Evolutionary conservation across 495 filamentous ascomycete species (phyloP), one percentile per base, ranked within the genome.

Genomic region (Cercophora scortea): DNA sequence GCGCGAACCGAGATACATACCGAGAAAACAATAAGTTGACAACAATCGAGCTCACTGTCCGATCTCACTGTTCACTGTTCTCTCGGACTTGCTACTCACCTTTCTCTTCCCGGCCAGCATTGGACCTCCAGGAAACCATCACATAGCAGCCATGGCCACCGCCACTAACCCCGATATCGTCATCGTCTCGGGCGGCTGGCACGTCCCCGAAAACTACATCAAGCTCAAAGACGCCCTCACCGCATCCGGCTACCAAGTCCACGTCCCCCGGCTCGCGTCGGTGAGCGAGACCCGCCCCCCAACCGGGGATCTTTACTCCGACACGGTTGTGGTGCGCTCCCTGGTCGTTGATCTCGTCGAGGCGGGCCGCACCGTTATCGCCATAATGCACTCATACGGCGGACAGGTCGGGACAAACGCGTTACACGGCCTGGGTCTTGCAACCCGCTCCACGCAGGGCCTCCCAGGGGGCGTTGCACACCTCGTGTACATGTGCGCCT

Each of bases 331-430:
- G 19, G 38, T 42, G 18, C 48, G 25, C 18, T 42, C 38, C 36
- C 25, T 34, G 11, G 25, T 50, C 9, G 1, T 12, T 0, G 4
- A 19, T 4, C 39, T 50, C 19, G 36, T 50, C 12, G 12, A 32
- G 19, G 10, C 18, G 16, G 48, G 38, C 18, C 36, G 38, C 2
- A 39, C 18, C 19, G 52, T 70, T 4, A 43, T 65, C 32, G 58
- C 56, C 9, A 32, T 72, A 10, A 61, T 71, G 62, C 70, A 71
- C 40, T 69, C 65, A 0, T 64, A 71, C 52, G 63, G 70, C 32
- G 63, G 60, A 1, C 56, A 61, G 25, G 62, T 70, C 17, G 69
- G 67, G 17, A 62, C 61, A 33, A 64, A 67, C 39, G 60, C 64
- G 1, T 38, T 69, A 0, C 25, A 62, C 42, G 65, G 59, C 1